Conservation (phyloP, 345 rosid genomes). For the Ceriops zippeliana region DNA sequence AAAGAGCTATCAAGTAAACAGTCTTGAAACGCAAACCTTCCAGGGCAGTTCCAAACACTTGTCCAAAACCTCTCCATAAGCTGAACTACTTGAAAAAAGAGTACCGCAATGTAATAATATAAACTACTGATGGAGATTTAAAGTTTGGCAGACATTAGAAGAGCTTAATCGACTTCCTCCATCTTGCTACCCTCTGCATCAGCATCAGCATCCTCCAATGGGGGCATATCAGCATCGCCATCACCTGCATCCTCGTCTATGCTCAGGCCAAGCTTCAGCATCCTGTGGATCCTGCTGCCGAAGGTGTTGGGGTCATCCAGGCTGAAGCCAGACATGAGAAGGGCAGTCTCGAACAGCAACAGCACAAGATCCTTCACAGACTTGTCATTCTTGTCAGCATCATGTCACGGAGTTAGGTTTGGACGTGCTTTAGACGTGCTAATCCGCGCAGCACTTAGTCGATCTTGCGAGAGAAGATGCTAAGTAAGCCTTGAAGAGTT, state of each 20-base stretch:
- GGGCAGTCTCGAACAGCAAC: slow-evolving; percentile 70
- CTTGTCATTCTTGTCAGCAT: slow-evolving; percentile 76
- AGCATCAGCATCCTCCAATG: slow-evolving; percentile 63
- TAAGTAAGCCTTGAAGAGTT: too few species aligned
- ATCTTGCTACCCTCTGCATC: slow-evolving; percentile 87
- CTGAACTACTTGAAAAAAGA: too few species aligned
- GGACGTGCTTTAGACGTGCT: too few species aligned
- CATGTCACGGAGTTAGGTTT: too few species aligned
- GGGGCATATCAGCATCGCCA: slow-evolving; percentile 69
- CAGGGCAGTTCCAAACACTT: too few species aligned
- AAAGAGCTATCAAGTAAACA: too few species aligned
- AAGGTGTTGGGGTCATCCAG: slow-evolving; percentile 88
- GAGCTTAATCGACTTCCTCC: slow-evolving; percentile 79
- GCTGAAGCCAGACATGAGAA: slow-evolving; percentile 87
- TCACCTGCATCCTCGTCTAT: slow-evolving; percentile 76
- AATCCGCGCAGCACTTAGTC: too few species aligned
- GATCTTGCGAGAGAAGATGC: too few species aligned
- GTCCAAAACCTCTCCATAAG: too few species aligned
- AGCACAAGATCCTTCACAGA: slow-evolving; percentile 85
- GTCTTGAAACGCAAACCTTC: too few species aligned
- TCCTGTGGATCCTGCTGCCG: slow-evolving; percentile 82
- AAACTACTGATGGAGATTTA: too few species aligned
- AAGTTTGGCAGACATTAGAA: background rate
- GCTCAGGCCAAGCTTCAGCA: slow-evolving; percentile 78
- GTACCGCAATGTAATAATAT: too few species aligned